phyloP scores from a whole-genome alignment of 2,329 filamentous ascomycete genomes.

The Exophiala sideris region DNA sequence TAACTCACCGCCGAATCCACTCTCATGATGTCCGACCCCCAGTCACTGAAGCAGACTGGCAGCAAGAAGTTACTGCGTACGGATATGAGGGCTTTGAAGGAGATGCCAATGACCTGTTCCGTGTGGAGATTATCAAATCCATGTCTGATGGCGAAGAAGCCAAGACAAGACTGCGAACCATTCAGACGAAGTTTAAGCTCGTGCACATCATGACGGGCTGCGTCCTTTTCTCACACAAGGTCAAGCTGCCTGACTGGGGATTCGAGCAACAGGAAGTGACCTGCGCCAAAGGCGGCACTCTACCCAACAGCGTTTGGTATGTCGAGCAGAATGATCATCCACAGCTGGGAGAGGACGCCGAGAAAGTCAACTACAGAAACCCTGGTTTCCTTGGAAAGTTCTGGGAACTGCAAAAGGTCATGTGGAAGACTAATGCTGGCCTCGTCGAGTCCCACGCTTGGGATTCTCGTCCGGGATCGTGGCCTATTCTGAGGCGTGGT shows the following conservation, averaged over 20 bases:
- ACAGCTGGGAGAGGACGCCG: slow-evolving; percentile 66
- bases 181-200: slow-evolving; percentile 93
- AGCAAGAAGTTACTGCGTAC: slow-evolving; percentile 94
- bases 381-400: slow-evolving; percentile 98
- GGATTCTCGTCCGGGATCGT: slow-evolving; percentile 91
- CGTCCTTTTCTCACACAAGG: slow-evolving; percentile 95
- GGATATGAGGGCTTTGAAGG: slow-evolving; percentile 96
- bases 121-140: slow-evolving; percentile 88
- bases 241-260: slow-evolving; percentile 96
- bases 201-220: slow-evolving; percentile 97
- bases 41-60: slow-evolving; percentile 85
- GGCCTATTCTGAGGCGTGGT: slow-evolving; percentile 86
- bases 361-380: slow-evolving; percentile 93
- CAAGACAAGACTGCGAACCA: slow-evolving; percentile 83
- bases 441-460: slow-evolving; percentile 95
- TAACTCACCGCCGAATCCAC: slow-evolving; percentile 85
- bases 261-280: slow-evolving; percentile 99
- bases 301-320: slow-evolving; percentile 97
- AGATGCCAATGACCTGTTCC: slow-evolving; percentile 94
- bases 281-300: slow-evolving; percentile 82
- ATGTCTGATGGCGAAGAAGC: slow-evolving; percentile 75
- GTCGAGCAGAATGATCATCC: slow-evolving; percentile 88
- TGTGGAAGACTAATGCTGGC: slow-evolving; percentile 98
- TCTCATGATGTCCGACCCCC: slow-evolving; percentile 91
- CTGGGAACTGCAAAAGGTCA: slow-evolving; percentile 93